These are phyloP conservation scores for Stylosanthes scabra DNA, from an alignment of 331 rosid species.

Conservation along the genomic window DNA sequence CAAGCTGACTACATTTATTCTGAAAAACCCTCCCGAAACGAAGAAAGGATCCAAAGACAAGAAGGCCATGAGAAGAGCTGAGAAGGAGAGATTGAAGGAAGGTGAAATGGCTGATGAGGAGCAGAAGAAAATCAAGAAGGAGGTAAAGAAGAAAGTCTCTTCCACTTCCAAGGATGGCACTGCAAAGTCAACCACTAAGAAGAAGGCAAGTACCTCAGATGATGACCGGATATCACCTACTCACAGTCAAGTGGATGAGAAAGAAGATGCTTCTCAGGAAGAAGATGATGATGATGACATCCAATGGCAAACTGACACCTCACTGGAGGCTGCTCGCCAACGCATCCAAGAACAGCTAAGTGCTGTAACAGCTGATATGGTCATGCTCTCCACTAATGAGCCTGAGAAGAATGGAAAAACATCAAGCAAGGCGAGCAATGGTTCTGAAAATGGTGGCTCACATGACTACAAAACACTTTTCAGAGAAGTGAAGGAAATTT, in stretches of 20 bases:
- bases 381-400: conserved; percentile 57
- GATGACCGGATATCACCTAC: conserved; percentile 61
- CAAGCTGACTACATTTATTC: conserved; percentile 70
- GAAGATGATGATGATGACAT: conserved; percentile 48
- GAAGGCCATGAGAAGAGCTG: conserved; percentile 80
- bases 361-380: conserved; percentile 75
- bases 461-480: conserved; percentile 31
- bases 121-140: conserved; percentile 61
- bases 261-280: conserved; percentile 39
- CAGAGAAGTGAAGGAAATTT: conserved; percentile 51
- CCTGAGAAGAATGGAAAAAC: conserved; percentile 44
- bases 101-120: conserved; percentile 83
- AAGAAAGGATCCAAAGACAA: conserved; percentile 73
- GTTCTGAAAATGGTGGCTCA: conserved; percentile 42
- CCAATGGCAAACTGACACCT: conserved; percentile 76
- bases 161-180: conserved; percentile 50
- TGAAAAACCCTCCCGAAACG: conserved; percentile 70
- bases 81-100: conserved; percentile 69
- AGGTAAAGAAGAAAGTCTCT: conserved; percentile 58
- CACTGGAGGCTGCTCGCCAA: conserved; percentile 65
- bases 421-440: conserved; percentile 19
- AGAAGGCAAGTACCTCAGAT: conserved; percentile 61
- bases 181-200: conserved; percentile 47
- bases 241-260: conserved; percentile 48
- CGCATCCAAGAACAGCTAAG: conserved; percentile 69